These are phyloP conservation scores for Rossbeevera mucosa DNA, from an alignment of 768 basidiomycete species.

Conservation along the genomic window DNA sequence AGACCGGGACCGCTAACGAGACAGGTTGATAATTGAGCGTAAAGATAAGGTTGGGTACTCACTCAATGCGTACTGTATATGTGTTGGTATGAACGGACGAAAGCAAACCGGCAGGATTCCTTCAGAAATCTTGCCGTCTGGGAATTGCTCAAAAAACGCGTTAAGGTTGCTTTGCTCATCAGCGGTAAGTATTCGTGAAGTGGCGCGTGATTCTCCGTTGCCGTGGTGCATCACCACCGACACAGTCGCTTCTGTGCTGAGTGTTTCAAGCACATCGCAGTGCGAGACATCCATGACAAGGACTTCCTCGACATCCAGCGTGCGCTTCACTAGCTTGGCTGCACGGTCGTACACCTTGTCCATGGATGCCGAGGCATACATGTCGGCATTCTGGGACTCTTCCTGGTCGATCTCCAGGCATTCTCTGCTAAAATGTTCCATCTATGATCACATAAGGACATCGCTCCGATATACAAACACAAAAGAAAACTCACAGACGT, in stretches of 20 bases:
- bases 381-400: slow-evolving; percentile 24
- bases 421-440: slow-evolving; percentile 95
- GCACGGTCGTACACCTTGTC: slow-evolving; percentile 89
- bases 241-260: slow-evolving; percentile 53
- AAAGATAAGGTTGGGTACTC: slow-evolving; percentile 27
- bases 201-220: slow-evolving; percentile 49
- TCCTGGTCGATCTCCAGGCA: slow-evolving; percentile 82
- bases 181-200: slow-evolving; percentile 51
- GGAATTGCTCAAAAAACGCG: slow-evolving; percentile 72
- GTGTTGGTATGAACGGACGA: slow-evolving; percentile 72
- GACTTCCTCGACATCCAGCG: slow-evolving; percentile 89
- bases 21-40: slow-evolving; percentile 5
- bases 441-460: slow-evolving; percentile 38
- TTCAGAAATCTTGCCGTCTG: slow-evolving; percentile 85
- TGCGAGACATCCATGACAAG: slow-evolving; percentile 91
- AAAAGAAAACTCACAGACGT: slow-evolving; percentile 58
- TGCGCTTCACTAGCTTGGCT: slow-evolving; percentile 81
- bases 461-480: neutral
- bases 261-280: slow-evolving; percentile 79
- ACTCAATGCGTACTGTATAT: slow-evolving; percentile 87
- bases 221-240: slow-evolving; percentile 71
- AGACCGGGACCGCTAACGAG: slow-evolving; percentile 73
- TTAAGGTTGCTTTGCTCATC: slow-evolving; percentile 75
- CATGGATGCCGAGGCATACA: slow-evolving; percentile 49
- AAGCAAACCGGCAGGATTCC: slow-evolving; percentile 81